A percentile compares a stretch with the other conserved stretches of the same genome.
These are phyloP conservation scores for Golubevia sp. DNA, from an alignment of 1,284 basidiomycete species.

Conservation along the genomic window DNA sequence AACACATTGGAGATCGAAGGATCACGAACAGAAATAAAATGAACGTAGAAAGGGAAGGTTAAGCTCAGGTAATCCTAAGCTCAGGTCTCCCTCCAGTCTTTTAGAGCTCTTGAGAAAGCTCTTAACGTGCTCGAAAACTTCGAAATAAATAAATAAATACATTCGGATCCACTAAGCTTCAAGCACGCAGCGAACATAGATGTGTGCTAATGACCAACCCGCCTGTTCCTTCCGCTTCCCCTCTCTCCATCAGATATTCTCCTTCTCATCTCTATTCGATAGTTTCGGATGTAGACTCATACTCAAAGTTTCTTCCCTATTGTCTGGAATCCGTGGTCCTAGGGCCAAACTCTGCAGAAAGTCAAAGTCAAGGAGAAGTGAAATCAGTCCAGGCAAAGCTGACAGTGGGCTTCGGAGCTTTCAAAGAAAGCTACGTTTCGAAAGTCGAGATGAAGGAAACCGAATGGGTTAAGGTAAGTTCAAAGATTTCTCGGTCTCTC, in stretches of 20 bases:
- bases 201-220: background rate
- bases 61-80: background rate
- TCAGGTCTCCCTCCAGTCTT: no score
- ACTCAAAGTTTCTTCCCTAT: conserved; percentile 47
- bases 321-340: conserved; percentile 41
- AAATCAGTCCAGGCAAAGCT: conserved; percentile 34
- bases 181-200: background rate
- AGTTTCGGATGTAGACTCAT: conserved; percentile 46
- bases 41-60: background rate
- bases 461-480: conserved; percentile 18
- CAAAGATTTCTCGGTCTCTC: background rate
- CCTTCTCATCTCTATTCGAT: conserved; percentile 28
- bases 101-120: no score
- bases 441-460: conserved; percentile 24
- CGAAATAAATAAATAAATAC: no score
- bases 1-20: background rate
- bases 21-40: background rate
- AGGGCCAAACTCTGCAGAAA: conserved; percentile 1
- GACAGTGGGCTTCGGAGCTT: conserved; percentile 37
- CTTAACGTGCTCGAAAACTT: no score
- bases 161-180: no score
- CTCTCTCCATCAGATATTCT: conserved; percentile 2
- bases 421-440: conserved; percentile 48
- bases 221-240: background rate
- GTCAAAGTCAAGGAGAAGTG: background rate